These are phyloP conservation scores for Daedaleopsis nitida DNA, from an alignment of 768 basidiomycete genomes.

Conservation along the genomic window DNA sequence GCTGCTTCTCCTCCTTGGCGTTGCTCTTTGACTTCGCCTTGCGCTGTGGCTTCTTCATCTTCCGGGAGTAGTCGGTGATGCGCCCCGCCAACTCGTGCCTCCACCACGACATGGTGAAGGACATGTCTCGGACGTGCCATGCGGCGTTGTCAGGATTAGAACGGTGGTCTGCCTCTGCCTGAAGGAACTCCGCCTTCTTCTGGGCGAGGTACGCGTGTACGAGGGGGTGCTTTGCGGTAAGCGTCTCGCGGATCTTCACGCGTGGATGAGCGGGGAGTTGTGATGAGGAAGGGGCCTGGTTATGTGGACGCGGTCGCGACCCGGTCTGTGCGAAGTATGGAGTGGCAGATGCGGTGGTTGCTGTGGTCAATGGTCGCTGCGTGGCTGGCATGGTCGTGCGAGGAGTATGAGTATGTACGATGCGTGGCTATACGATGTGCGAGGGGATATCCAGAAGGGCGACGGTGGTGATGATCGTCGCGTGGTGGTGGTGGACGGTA, in stretches of 20 bases:
- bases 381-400: no score
- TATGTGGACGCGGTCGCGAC: background rate
- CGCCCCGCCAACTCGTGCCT: background rate
- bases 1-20: background rate
- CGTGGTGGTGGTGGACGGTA: no score
- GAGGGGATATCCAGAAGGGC: no score
- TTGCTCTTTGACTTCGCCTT: background rate
- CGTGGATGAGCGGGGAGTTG: background rate
- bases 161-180: background rate
- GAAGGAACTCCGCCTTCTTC: background rate
- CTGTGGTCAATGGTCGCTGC: no score
- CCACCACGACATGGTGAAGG: background rate
- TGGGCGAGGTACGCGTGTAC: background rate
- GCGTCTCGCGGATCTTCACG: background rate
- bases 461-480: no score
- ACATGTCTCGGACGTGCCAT: background rate
- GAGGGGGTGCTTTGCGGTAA: background rate
- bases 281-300: background rate
- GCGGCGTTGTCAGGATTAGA: background rate
- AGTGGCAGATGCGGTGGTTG: no score
- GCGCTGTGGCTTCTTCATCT: background rate
- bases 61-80: background rate
- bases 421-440: no score
- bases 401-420: no score
- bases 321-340: no score